Conservation (phyloP, 805 yeast genomes). For the Suhomyces sp. region DNA sequence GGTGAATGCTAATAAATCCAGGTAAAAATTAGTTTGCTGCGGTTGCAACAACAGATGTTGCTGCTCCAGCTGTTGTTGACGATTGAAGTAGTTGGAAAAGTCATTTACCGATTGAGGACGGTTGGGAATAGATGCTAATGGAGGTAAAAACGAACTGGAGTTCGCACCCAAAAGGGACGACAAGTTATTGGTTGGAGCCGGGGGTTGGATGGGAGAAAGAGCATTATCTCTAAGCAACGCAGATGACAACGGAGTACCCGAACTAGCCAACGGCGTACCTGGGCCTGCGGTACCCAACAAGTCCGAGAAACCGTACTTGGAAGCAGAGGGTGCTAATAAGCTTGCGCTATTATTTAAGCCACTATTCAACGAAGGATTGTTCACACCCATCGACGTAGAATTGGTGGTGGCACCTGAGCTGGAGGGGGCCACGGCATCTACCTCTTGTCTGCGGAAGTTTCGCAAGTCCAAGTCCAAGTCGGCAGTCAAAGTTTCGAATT, state of each 20-base stretch:
- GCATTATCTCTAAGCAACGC: conserved; percentile 21
- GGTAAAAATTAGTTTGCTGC: conserved; percentile 38
- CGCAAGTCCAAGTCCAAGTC: conserved; percentile 46
- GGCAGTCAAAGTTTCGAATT: conserved; percentile 46
- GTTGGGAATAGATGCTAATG: conserved; percentile 32
- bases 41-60: conserved; percentile 5
- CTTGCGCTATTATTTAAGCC: conserved; percentile 3
- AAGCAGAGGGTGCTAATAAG: conserved; percentile 17
- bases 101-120: conserved; percentile 46
- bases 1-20: conserved; percentile 50
- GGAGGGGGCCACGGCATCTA: conserved; percentile 1
- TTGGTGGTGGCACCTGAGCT: conserved; percentile 2
- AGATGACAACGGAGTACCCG: conserved; percentile 7
- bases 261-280: conserved; percentile 6
- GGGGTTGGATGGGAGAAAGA: conserved; percentile 19
- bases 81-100: conserved; percentile 22
- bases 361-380: conserved; percentile 9
- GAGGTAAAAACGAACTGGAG: conserved; percentile 26
- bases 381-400: conserved; percentile 1
- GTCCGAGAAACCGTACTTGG: conserved; percentile 12
- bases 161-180: conserved; percentile 22
- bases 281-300: conserved; percentile 7
- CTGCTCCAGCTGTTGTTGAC: conserved; percentile 14
- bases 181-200: conserved; percentile 18
- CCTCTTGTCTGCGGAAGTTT: conserved; percentile 7